Evolutionary conservation across 2,329 filamentous ascomycete species (phyloP).

Genomic region (Colletotrichum sidae): DNA sequence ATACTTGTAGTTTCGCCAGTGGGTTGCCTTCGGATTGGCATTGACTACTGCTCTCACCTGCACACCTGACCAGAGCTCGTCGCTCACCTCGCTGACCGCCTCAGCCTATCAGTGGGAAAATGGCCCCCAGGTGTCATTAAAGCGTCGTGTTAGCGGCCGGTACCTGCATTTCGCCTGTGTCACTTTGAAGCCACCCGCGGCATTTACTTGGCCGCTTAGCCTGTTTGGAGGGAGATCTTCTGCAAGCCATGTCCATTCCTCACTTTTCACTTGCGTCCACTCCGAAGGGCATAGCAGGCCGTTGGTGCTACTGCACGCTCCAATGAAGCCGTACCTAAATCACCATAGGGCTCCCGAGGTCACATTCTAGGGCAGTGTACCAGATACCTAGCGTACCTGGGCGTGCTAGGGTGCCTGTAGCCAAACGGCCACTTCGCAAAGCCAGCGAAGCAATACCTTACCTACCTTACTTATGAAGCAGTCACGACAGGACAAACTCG

Average conservation of each 20-base stretch:
- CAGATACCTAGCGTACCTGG: too few species aligned
- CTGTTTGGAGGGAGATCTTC: not conserved
- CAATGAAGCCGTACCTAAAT: constrained; percentile 9
- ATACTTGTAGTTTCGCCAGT: too few species aligned
- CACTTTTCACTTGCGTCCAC: not conserved
- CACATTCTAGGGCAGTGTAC: too few species aligned
- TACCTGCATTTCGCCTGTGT: constrained; percentile 35
- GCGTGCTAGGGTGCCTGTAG: not conserved
- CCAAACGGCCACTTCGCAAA: constrained; percentile 3
- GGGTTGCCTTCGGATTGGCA: not conserved
- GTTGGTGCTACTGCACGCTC: constrained; percentile 32
- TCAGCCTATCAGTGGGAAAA: not conserved
- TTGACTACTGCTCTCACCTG: not conserved
- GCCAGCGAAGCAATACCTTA: constrained; percentile 4
- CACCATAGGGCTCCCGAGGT: too few species aligned
- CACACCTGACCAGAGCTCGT: too few species aligned
- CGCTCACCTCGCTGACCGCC: too few species aligned
- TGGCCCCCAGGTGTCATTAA: constrained; percentile 2
- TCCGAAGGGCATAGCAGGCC: too few species aligned
- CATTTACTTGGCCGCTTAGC: constrained; percentile 11
- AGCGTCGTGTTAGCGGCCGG: constrained; percentile 14
- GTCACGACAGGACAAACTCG: constrained; percentile 3
- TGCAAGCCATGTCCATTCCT: not conserved
- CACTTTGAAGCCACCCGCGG: constrained; percentile 31
- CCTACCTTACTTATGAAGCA: constrained; percentile 1